A percentile compares a stretch with the other conserved stretches of the same genome.
Evolutionary conservation across 345 rosid species (phyloP).

Genomic region (Rhodomyrtus tomentosa): DNA sequence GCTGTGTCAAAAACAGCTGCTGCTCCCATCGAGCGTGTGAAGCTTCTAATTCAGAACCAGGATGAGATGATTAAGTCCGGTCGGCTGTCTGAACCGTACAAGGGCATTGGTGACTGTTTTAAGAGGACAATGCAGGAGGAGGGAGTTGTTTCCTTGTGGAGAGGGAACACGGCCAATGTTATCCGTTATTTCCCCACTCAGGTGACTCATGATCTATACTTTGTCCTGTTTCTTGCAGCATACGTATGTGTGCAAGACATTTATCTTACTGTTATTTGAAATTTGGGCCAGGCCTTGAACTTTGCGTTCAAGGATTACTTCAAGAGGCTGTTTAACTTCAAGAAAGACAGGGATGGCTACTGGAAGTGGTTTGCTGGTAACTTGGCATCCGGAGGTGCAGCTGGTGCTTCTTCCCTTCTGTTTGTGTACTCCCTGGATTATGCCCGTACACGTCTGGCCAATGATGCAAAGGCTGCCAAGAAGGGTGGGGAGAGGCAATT

Average conservation of each 20-base stretch:
- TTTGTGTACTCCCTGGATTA: slow-evolving; percentile 83
- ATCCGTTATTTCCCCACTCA: slow-evolving; percentile 90
- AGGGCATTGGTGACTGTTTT: slow-evolving; percentile 76
- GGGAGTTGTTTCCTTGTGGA: slow-evolving; percentile 61
- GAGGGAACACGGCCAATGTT: slow-evolving; percentile 88
- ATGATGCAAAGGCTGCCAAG: slow-evolving; percentile 81
- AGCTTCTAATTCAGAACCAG: slow-evolving; percentile 84
- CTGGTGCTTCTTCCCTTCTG: slow-evolving; percentile 83
- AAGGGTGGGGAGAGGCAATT: slow-evolving; percentile 89
- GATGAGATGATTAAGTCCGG: slow-evolving; percentile 77
- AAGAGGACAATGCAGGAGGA: slow-evolving; percentile 51
- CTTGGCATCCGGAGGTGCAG: slow-evolving; percentile 84
- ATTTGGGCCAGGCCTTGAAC: slow-evolving; percentile 57
- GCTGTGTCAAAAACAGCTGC: slow-evolving; percentile 87
- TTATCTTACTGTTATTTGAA: neutral
- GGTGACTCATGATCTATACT: slow-evolving; percentile 12
- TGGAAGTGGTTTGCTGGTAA: slow-evolving; percentile 96
- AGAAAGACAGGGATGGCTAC: slow-evolving; percentile 75
- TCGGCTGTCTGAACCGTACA: slow-evolving; percentile 72
- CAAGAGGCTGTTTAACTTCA: slow-evolving; percentile 79
- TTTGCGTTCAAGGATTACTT: slow-evolving; percentile 91
- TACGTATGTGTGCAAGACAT: neutral
- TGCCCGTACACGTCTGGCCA: slow-evolving; percentile 86
- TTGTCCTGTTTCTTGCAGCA: neutral
- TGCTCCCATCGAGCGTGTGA: slow-evolving; percentile 84